Conservation (phyloP, 805 yeast genomes). For the Metschnikowia borealis region DNA sequence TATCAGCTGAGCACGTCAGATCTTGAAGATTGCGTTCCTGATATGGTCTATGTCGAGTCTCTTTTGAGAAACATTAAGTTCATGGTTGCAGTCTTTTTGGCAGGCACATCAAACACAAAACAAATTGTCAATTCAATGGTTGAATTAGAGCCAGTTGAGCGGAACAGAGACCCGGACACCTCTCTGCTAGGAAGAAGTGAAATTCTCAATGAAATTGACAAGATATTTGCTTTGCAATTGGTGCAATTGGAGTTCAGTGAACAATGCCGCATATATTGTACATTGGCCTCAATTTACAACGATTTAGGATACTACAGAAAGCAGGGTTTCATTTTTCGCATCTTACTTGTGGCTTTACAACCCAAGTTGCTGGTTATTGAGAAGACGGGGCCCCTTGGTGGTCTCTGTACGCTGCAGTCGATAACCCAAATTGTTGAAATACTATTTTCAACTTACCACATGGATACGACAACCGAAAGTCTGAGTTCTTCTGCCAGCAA, state of each 20-base stretch:
- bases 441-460: slow-evolving; percentile 52
- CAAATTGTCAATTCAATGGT: slow-evolving; percentile 44
- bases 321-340: slow-evolving; percentile 62
- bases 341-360: slow-evolving; percentile 51
- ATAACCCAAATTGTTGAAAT: slow-evolving; percentile 44
- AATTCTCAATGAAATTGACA: slow-evolving; percentile 38
- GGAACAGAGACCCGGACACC: slow-evolving; percentile 4
- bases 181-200: slow-evolving; percentile 30
- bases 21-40: slow-evolving; percentile 77
- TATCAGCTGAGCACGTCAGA: slow-evolving; percentile 47
- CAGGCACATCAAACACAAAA: slow-evolving; percentile 39
- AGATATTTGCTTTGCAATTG: slow-evolving; percentile 33
- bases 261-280: slow-evolving; percentile 60
- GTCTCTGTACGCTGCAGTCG: slow-evolving; percentile 1
- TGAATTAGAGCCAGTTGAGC: slow-evolving; percentile 3
- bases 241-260: slow-evolving; percentile 37
- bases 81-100: slow-evolving; percentile 48
- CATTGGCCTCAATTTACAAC: slow-evolving; percentile 61
- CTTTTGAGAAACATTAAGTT: slow-evolving; percentile 60
- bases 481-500: slow-evolving; percentile 17
- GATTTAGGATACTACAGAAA: slow-evolving; percentile 63
- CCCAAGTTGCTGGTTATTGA: slow-evolving; percentile 30
- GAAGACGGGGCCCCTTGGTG: slow-evolving; percentile 1
- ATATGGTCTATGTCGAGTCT: slow-evolving; percentile 69
- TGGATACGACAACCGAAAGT: slow-evolving; percentile 36